phyloP scores from a whole-genome alignment of 1,284 basidiomycete genomes.

The Apiotrichum porosum region DNA sequence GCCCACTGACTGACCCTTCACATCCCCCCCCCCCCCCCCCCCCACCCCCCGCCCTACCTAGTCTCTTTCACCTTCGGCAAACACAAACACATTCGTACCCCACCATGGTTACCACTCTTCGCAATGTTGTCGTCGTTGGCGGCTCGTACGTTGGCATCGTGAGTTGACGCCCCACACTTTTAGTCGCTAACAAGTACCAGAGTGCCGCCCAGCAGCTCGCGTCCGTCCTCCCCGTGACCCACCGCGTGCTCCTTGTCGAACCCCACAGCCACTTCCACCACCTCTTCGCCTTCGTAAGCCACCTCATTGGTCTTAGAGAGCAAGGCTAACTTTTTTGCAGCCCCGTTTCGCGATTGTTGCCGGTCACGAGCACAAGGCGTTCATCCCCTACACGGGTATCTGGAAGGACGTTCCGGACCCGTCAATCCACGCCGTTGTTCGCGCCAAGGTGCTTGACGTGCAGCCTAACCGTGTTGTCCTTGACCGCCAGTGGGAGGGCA shows the following conservation, averaged over 20 bases:
- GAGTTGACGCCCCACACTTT: too few relatives aligned
- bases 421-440: slow-evolving; percentile 13
- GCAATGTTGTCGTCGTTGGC: slow-evolving; percentile 28
- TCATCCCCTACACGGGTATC: slow-evolving; percentile 49
- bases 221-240: slow-evolving; percentile 3
- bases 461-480: slow-evolving; percentile 9
- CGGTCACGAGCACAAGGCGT: slow-evolving; percentile 67
- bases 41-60: too few relatives aligned
- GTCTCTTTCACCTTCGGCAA: too few relatives aligned
- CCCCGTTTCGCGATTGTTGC: slow-evolving; percentile 62
- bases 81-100: not conserved
- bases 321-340: not conserved
- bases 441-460: slow-evolving; percentile 10
- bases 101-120: too few relatives aligned
- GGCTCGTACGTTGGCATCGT: slow-evolving; percentile 25
- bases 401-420: slow-evolving; percentile 2
- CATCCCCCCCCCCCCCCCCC: too few relatives aligned
- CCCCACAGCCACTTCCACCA: slow-evolving; percentile 35
- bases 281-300: slow-evolving; percentile 30
- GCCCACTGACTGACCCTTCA: too few relatives aligned
- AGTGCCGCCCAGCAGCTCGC: slow-evolving; percentile 22
- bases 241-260: slow-evolving; percentile 25
- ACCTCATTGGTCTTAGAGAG: not conserved
- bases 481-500: slow-evolving; percentile 16
- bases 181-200: slow-evolving; percentile 2